Evolutionary conservation across 805 yeast genomes (phyloP).

Genomic region (Pichia deserticola): DNA sequence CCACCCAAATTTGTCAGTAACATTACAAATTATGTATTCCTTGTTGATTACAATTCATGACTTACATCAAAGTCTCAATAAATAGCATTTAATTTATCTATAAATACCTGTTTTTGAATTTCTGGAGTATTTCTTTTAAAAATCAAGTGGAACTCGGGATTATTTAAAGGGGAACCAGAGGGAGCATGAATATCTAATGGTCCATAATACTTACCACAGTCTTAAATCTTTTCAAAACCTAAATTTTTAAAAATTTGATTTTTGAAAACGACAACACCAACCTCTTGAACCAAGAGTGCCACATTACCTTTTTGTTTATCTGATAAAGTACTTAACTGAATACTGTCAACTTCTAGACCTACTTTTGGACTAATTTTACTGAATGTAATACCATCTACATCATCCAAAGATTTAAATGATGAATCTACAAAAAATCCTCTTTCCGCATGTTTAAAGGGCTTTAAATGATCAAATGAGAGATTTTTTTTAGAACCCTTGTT

Average conservation of each 20-base stretch:
- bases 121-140: constrained; percentile 40
- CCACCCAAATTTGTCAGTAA: constrained; percentile 65
- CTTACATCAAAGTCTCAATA: constrained; percentile 70
- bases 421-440: constrained; percentile 58
- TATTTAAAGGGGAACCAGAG: constrained; percentile 57
- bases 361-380: too few species aligned
- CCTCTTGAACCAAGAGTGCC: background rate
- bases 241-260: constrained; percentile 56
- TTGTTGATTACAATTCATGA: constrained; percentile 67
- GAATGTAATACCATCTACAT: constrained; percentile 3
- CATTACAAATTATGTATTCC: constrained; percentile 57
- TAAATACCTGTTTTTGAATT: constrained; percentile 27
- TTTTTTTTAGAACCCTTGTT: constrained; percentile 10
- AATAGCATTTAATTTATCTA: constrained; percentile 30
- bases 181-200: constrained; percentile 68
- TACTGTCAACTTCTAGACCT: too few species aligned
- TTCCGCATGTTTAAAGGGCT: constrained; percentile 31
- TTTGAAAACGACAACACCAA: constrained; percentile 32
- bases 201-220: constrained; percentile 60
- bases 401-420: constrained; percentile 42
- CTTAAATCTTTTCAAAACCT: constrained; percentile 39
- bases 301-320: background rate
- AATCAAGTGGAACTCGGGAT: constrained; percentile 55
- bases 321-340: background rate
- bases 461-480: constrained; percentile 28